These are phyloP conservation scores for Tuber indicum DNA, from an alignment of 495 filamentous ascomycete genomes.

Conservation along the genomic window DNA sequence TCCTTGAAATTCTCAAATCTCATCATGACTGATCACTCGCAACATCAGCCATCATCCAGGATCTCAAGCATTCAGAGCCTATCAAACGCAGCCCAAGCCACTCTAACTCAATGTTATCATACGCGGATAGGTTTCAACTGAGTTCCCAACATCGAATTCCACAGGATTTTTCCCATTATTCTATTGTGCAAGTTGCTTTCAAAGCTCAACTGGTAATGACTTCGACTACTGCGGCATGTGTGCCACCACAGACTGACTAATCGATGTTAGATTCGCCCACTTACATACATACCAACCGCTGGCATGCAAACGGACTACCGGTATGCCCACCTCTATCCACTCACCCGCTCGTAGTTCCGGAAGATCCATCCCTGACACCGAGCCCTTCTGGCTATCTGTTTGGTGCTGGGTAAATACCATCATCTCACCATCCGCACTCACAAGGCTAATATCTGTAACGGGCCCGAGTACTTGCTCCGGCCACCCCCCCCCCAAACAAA, in stretches of 20 bases:
- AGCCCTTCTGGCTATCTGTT: not conserved
- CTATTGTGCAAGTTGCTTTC: not conserved
- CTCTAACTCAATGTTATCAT: not conserved
- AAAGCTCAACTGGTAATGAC: not conserved
- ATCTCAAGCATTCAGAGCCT: not conserved
- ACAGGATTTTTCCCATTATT: not conserved
- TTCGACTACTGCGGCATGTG: not conserved
- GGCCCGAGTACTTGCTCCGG: not conserved
- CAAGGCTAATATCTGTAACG: not conserved
- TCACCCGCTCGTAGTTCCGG: not conserved
- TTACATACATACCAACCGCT: not conserved
- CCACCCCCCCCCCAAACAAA: not conserved
- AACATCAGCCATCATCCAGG: not conserved
- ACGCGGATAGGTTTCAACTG: not conserved
- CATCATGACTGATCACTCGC: not conserved
- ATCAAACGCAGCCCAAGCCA: not conserved
- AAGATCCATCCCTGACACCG: not conserved
- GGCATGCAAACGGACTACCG: not conserved
- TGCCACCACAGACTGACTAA: not conserved
- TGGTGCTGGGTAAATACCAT: not conserved
- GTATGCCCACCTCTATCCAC: slow-evolving; percentile 1
- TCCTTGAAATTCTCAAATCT: not conserved
- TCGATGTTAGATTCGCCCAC: not conserved
- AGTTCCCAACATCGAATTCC: not conserved
- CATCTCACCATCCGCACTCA: not conserved